phyloP scores from a whole-genome alignment of 768 basidiomycete species.

The Royoungia palumana region DNA sequence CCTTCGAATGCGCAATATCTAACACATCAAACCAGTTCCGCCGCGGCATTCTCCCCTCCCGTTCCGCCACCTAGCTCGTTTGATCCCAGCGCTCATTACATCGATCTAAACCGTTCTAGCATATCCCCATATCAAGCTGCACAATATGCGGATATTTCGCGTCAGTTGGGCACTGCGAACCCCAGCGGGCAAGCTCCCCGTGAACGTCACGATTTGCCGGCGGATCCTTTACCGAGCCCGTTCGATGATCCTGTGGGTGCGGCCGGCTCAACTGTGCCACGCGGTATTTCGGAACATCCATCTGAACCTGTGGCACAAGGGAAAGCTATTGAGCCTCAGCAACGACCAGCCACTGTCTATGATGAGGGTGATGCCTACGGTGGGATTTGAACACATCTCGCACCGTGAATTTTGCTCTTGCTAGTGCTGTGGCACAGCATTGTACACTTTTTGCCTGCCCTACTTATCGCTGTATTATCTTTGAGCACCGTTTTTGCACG shows the following conservation, averaged over 20 bases:
- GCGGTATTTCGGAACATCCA: slow-evolving; percentile 33
- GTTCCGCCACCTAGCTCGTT: slow-evolving; percentile 9
- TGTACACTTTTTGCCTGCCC: slow-evolving; percentile 20
- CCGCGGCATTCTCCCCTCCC: slow-evolving; percentile 11
- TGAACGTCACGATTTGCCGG: slow-evolving; percentile 13
- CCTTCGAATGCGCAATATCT: slow-evolving; percentile 25
- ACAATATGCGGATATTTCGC: slow-evolving; percentile 70
- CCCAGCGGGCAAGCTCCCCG: slow-evolving; percentile 21
- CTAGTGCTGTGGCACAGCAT: slow-evolving; percentile 8
- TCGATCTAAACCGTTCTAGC: slow-evolving; percentile 64
- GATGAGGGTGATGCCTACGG: slow-evolving; percentile 68
- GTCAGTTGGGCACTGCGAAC: slow-evolving; percentile 41
- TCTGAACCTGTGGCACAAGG: slow-evolving; percentile 7
- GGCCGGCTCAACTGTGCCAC: slow-evolving; percentile 4
- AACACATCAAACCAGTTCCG: slow-evolving; percentile 15
- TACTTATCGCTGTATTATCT: slow-evolving; percentile 26
- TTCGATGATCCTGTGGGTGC: slow-evolving; percentile 21
- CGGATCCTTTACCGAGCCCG: slow-evolving; percentile 25
- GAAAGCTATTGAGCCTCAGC: slow-evolving; percentile 17
- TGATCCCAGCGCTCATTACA: slow-evolving; percentile 44
- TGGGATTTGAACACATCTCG: slow-evolving; percentile 46
- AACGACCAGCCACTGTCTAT: slow-evolving; percentile 50
- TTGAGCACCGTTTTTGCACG: slow-evolving; percentile 7
- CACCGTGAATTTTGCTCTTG: slow-evolving; percentile 1
- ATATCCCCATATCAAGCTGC: slow-evolving; percentile 73